Evolutionary conservation across 1,139 yeast genomes (phyloP).

Genomic region (Barnettozyma hawaiiensis): DNA sequence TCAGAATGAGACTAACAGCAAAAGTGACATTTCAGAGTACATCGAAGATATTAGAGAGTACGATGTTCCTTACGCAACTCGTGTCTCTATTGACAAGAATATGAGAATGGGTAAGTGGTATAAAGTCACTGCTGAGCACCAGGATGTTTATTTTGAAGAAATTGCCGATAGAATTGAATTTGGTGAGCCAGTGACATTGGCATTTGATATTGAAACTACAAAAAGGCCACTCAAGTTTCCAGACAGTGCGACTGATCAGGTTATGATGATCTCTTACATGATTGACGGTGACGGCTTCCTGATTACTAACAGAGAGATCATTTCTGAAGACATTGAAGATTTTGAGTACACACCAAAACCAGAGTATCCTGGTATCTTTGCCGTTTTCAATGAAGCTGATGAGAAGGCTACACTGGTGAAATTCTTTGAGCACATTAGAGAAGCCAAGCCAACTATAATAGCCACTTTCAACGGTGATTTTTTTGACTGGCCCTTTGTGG

Average conservation of each 20-base stretch:
- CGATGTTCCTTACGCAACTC: slow-evolving; percentile 94
- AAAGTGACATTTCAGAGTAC: slow-evolving; percentile 45
- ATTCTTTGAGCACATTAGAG: slow-evolving; percentile 88
- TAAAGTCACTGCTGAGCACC: slow-evolving; percentile 60
- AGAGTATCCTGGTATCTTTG: slow-evolving; percentile 86
- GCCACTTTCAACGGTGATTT: slow-evolving; percentile 98
- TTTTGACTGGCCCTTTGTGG: slow-evolving; percentile 99
- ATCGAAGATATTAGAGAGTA: slow-evolving; percentile 85
- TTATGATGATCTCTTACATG: slow-evolving; percentile 99
- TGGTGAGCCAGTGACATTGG: slow-evolving; percentile 95
- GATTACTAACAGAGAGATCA: slow-evolving; percentile 91
- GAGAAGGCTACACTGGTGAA: slow-evolving; percentile 69
- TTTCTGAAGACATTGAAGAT: slow-evolving; percentile 91
- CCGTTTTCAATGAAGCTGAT: slow-evolving; percentile 84
- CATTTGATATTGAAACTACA: slow-evolving; percentile 97
- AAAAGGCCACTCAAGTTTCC: slow-evolving; percentile 96
- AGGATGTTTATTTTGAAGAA: slow-evolving; percentile 51
- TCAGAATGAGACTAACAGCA: slow-evolving; percentile 26
- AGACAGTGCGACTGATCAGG: slow-evolving; percentile 84
- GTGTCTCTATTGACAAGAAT: slow-evolving; percentile 85
- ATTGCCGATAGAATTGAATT: slow-evolving; percentile 77
- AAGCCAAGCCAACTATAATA: slow-evolving; percentile 85
- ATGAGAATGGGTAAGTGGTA: slow-evolving; percentile 97
- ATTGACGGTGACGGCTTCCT: slow-evolving; percentile 95
- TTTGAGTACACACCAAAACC: slow-evolving; percentile 97